Conservation (phyloP, 805 yeast genomes). For the Vanderwaltozyma yarrowii region DNA sequence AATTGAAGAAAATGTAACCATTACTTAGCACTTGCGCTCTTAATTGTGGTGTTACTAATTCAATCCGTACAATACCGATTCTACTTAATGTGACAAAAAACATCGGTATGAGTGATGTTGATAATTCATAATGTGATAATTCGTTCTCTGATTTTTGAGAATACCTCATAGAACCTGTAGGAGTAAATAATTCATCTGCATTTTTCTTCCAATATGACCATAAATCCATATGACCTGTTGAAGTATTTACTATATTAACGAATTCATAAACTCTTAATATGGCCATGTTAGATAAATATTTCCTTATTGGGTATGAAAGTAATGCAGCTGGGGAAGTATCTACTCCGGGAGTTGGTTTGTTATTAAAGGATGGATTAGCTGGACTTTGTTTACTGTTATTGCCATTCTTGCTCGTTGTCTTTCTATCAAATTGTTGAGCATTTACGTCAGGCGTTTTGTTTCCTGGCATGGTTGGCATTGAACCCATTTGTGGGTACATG, state of each 20-base stretch:
- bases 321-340: neutral
- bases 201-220: slow-evolving; percentile 42
- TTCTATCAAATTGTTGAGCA: neutral
- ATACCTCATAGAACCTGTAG: slow-evolving; percentile 39
- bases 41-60: slow-evolving; percentile 38
- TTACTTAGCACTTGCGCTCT: slow-evolving; percentile 44
- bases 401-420: neutral
- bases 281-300: slow-evolving; percentile 39
- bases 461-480: neutral
- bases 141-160: slow-evolving; percentile 38
- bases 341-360: neutral
- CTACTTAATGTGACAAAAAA: slow-evolving; percentile 42
- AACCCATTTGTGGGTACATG: neutral
- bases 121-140: slow-evolving; percentile 51
- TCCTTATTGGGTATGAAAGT: slow-evolving; percentile 25
- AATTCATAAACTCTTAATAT: slow-evolving; percentile 41
- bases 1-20: slow-evolving; percentile 44
- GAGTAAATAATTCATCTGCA: slow-evolving; percentile 42
- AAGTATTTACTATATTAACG: slow-evolving; percentile 36
- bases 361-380: neutral
- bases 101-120: slow-evolving; percentile 17
- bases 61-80: slow-evolving; percentile 43
- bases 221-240: slow-evolving; percentile 35
- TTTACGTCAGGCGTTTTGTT: neutral
- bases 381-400: neutral